Percentiles rank a stretch among this genome's conserved stretches.
phyloP scores from a whole-genome alignment of 257 asterid species.

The Plectranthus barbatus region DNA sequence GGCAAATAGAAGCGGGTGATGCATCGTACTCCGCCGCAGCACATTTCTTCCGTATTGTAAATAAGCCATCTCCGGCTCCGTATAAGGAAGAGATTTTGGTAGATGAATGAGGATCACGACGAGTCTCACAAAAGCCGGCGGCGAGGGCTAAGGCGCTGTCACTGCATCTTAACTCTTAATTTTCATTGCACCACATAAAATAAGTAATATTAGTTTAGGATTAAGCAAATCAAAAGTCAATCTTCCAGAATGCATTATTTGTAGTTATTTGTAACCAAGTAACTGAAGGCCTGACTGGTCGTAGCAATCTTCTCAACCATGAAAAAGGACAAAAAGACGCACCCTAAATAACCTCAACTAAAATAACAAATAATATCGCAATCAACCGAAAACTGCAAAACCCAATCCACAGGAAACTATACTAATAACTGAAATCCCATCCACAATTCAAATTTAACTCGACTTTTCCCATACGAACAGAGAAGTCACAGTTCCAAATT shows the following conservation, averaged over 20 bases:
- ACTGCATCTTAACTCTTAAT: not conserved
- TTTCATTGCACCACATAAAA: not conserved
- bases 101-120: not conserved
- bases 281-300: not conserved
- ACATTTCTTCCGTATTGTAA: constrained; percentile 34
- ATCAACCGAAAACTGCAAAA: not conserved
- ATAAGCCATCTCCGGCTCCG: constrained; percentile 21
- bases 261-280: constrained; percentile 1
- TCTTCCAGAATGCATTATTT: not conserved
- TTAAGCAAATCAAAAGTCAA: not conserved
- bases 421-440: too few relatives aligned
- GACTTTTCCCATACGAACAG: not conserved
- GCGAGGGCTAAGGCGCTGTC: constrained; percentile 12
- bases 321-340: not conserved
- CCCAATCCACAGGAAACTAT: not conserved
- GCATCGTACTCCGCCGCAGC: constrained; percentile 39
- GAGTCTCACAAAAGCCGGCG: constrained; percentile 3
- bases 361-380: not conserved
- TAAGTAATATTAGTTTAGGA: not conserved
- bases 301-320: not conserved
- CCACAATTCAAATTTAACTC: too few relatives aligned
- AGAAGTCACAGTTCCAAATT: not conserved
- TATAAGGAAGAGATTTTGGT: not conserved
- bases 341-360: not conserved
- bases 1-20: constrained; percentile 43